Percentiles rank a stretch among this genome's conserved stretches.
phyloP scores from a whole-genome alignment of 805 yeast genomes.

The Brettanomyces anomalus region DNA sequence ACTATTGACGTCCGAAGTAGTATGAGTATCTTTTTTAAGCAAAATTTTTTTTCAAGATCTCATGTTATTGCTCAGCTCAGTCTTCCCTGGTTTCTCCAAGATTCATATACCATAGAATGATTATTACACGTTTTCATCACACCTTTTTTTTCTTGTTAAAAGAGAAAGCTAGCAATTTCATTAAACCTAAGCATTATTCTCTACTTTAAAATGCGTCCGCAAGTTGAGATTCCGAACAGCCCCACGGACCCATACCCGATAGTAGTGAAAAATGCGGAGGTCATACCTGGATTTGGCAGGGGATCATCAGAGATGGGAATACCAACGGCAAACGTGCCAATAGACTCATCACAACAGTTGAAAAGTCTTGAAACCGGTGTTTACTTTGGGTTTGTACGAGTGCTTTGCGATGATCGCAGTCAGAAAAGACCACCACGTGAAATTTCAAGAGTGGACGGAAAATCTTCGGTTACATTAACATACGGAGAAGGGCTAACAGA shows the following conservation, averaged over 20 bases:
- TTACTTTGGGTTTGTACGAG: conserved; percentile 63
- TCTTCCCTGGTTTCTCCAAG: neutral
- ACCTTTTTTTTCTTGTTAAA: too few species aligned
- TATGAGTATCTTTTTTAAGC: too few species aligned
- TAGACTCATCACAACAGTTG: conserved; percentile 36
- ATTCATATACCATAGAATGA: neutral
- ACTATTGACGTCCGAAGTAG: too few species aligned
- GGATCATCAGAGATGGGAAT: conserved; percentile 91
- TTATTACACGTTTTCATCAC: neutral
- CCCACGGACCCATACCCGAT: conserved; percentile 43
- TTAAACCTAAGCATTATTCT: neutral
- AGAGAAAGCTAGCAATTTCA: too few species aligned
- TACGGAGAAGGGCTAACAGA: conserved; percentile 48
- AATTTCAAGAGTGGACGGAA: conserved; percentile 26
- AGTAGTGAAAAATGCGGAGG: conserved; percentile 32
- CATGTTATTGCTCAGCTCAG: too few species aligned
- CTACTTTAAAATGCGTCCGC: conserved; percentile 24
- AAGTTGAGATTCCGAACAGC: conserved; percentile 29
- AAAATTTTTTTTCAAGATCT: too few species aligned
- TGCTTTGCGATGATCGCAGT: conserved; percentile 2
- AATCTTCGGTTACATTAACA: conserved; percentile 42
- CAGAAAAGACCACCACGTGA: neutral
- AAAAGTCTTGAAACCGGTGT: conserved; percentile 61
- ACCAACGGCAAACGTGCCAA: conserved; percentile 89
- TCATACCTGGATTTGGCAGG: conserved; percentile 85